Conservation (phyloP, 1,284 basidiomycete species). For the Macrocybe sp. region DNA sequence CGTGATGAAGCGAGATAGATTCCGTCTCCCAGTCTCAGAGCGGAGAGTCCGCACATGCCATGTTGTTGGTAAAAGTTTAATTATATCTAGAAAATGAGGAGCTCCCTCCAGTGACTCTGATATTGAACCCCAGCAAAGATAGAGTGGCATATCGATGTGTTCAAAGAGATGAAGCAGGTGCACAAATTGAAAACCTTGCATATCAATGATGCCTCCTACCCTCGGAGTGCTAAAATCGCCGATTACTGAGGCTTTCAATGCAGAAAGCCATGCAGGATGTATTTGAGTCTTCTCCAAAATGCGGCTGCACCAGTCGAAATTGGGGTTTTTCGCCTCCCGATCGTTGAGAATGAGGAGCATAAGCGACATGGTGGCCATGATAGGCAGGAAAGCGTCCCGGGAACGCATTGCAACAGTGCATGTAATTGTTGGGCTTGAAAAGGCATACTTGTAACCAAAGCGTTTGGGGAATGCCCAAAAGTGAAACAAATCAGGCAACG, state of each 20-base stretch:
- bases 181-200: constrained; percentile 8
- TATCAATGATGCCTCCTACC: constrained; percentile 16
- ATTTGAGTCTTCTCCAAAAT: constrained; percentile 8
- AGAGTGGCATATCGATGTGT: constrained; percentile 4
- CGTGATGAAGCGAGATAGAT: too few species aligned
- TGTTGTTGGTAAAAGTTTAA: too few species aligned
- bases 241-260: constrained; percentile 12
- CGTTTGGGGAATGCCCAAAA: constrained; percentile 8
- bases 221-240: constrained; percentile 9
- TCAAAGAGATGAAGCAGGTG: constrained; percentile 4
- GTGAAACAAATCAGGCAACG: constrained; percentile 5
- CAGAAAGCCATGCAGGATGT: constrained; percentile 12
- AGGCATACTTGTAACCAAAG: constrained; percentile 7
- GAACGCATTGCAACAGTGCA: constrained; percentile 10
- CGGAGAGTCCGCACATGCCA: too few species aligned
- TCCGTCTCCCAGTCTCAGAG: too few species aligned
- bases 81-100: too few species aligned
- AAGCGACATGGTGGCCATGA: constrained; percentile 15
- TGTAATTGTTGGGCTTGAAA: neutral
- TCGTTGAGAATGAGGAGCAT: constrained; percentile 9
- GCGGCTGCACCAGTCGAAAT: constrained; percentile 11
- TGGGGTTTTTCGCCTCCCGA: neutral
- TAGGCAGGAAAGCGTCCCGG: constrained; percentile 16
- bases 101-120: neutral
- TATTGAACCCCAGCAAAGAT: constrained; percentile 9